Evolutionary conservation across 306 rosid genomes (phyloP).

Genomic region (Inga laurina): DNA sequence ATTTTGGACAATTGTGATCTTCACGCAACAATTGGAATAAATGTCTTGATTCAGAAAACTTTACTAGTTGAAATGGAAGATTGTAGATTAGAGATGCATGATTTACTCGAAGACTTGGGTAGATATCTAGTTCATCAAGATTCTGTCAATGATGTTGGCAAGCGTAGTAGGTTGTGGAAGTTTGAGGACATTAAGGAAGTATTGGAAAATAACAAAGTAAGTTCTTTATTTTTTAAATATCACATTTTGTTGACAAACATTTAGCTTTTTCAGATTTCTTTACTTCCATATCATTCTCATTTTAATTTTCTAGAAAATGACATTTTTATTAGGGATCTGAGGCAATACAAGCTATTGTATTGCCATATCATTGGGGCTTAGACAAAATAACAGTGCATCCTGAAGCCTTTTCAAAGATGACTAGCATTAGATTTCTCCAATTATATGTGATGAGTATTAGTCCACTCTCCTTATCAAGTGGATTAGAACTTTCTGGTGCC

Average conservation of each 20-base stretch:
- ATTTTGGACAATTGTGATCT: neutral
- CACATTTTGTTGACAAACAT: neutral
- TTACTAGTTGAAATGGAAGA: neutral
- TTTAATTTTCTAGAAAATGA: neutral
- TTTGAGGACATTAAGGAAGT: neutral
- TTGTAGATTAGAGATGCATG: neutral
- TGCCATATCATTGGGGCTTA: neutral
- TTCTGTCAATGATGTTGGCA: neutral
- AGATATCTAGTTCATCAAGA: neutral
- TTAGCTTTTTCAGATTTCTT: neutral
- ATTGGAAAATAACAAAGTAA: neutral
- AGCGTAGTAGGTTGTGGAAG: neutral
- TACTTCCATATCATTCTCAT: neutral
- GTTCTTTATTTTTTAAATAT: neutral
- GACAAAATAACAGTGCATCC: neutral
- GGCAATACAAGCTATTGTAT: neutral
- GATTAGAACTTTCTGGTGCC: too few species aligned
- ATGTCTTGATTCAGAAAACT: neutral
- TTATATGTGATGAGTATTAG: accelerated
- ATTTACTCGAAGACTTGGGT: neutral
- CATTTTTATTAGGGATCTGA: neutral
- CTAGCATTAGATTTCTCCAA: neutral
- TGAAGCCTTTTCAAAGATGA: neutral
- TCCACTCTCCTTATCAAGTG: too few species aligned
- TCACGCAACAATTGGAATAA: neutral